Percentiles rank a stretch among this genome's conserved stretches.
Evolutionary conservation across 495 filamentous ascomycete species (phyloP).

Genomic region (Echria macrotheca): DNA sequence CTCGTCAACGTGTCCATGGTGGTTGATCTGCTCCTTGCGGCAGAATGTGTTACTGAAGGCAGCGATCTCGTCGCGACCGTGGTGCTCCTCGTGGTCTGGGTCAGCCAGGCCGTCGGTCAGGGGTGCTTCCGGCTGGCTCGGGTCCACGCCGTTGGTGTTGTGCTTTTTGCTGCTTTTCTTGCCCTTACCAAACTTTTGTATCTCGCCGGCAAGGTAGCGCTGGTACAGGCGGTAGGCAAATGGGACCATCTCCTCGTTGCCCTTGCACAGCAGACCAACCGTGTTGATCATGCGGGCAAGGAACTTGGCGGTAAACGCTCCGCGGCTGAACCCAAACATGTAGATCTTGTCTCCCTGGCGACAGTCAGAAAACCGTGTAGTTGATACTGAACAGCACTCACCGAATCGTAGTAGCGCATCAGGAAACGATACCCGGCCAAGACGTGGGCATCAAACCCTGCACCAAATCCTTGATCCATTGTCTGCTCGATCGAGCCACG

Average conservation of each 20-base stretch:
- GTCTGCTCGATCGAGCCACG: constrained; percentile 6
- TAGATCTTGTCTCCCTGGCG: constrained; percentile 14
- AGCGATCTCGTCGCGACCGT: constrained; percentile 7
- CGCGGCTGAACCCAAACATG: constrained; percentile 15
- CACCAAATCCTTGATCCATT: constrained; percentile 12
- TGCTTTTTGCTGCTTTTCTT: not conserved
- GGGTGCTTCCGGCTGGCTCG: not conserved
- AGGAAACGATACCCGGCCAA: constrained; percentile 14
- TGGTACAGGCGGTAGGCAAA: constrained; percentile 15
- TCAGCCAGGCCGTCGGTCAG: not conserved
- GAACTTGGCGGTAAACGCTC: constrained; percentile 16
- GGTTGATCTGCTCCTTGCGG: constrained; percentile 6
- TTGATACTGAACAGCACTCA: too few relatives aligned
- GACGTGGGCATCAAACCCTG: constrained; percentile 13
- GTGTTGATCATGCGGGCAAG: constrained; percentile 14
- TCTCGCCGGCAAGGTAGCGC: constrained; percentile 9
- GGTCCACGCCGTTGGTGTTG: not conserved
- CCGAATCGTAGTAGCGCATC: constrained; percentile 15
- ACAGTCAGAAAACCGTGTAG: too few relatives aligned
- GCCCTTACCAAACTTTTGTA: constrained; percentile 2
- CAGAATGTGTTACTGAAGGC: constrained; percentile 15
- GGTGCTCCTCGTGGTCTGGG: not conserved
- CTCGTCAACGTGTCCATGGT: constrained; percentile 4
- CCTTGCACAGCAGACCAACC: constrained; percentile 15
- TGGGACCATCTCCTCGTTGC: constrained; percentile 17